Percentiles rank a stretch among this genome's conserved stretches.
Conservation (phyloP, 2,329 filamentous ascomycete genomes). For the Calonectria pteridis region DNA sequence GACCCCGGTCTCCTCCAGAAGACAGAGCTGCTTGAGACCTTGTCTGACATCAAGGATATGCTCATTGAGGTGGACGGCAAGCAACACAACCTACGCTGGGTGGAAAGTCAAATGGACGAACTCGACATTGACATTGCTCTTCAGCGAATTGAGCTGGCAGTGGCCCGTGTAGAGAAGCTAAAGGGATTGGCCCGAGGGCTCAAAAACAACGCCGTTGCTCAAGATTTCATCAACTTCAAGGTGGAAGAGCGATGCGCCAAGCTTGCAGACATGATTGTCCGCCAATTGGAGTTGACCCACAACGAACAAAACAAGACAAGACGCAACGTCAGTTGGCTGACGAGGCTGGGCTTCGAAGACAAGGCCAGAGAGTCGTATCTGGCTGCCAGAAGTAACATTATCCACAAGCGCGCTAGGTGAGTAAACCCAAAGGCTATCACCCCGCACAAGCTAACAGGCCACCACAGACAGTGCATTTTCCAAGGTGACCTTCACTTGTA, state of each 20-base stretch:
- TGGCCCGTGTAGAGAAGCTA: slow-evolving; percentile 86
- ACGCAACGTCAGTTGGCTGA: slow-evolving; percentile 85
- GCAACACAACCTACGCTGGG: slow-evolving; percentile 95
- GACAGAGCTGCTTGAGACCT: slow-evolving; percentile 81
- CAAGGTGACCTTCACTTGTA: slow-evolving; percentile 93
- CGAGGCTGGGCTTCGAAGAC: slow-evolving; percentile 90
- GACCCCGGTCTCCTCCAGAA: slow-evolving; percentile 84
- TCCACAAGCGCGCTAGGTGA: slow-evolving; percentile 85
- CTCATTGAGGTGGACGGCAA: slow-evolving; percentile 97
- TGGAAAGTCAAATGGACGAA: slow-evolving; percentile 94
- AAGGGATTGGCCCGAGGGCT: slow-evolving; percentile 82
- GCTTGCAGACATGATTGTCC: slow-evolving; percentile 80
- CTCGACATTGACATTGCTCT: slow-evolving; percentile 96
- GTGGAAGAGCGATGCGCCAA: slow-evolving; percentile 86
- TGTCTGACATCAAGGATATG: slow-evolving; percentile 86
- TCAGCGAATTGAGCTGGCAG: slow-evolving; percentile 88
- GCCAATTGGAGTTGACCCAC: slow-evolving; percentile 82
- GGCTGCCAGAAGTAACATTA: slow-evolving; percentile 79
- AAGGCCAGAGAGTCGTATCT: slow-evolving; percentile 89
- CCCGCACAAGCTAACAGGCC: slow-evolving; percentile 26
- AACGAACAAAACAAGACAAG: slow-evolving; percentile 82
- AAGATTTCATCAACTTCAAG: slow-evolving; percentile 93
- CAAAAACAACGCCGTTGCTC: slow-evolving; percentile 87
- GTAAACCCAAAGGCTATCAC: not conserved
- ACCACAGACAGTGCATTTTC: slow-evolving; percentile 88